Conservation (phyloP, 345 rosid genomes). For the Carallia pectinifolia region DNA sequence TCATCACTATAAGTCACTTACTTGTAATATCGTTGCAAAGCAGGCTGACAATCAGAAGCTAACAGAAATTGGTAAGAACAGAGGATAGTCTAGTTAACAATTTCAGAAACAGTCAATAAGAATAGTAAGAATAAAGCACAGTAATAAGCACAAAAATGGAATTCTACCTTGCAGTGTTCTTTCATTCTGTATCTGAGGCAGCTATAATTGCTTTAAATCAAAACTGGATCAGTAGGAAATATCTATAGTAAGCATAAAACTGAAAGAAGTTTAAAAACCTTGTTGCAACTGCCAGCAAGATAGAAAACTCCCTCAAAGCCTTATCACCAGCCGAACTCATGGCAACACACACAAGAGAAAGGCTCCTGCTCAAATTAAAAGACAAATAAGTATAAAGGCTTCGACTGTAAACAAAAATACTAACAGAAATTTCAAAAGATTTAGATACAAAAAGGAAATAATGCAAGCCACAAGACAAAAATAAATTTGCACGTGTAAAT, state of each 20-base stretch:
- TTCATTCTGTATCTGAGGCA: constrained; percentile 68
- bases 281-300: constrained; percentile 73
- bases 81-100: constrained; percentile 63
- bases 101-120: constrained; percentile 16
- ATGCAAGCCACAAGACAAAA: too few species aligned
- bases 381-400: neutral
- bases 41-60: constrained; percentile 63
- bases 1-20: too few species aligned
- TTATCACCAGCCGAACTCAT: constrained; percentile 81
- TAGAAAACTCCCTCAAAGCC: constrained; percentile 81
- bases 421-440: neutral
- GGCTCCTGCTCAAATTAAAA: neutral
- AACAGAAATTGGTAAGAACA: constrained; percentile 68
- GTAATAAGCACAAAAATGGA: constrained; percentile 10
- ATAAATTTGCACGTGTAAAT: too few species aligned
- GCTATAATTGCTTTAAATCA: constrained; percentile 74
- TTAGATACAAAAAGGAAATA: too few species aligned
- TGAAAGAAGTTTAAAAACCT: constrained; percentile 38
- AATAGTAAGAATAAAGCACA: neutral
- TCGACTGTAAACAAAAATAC: neutral
- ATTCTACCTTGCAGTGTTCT: constrained; percentile 62
- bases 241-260: neutral
- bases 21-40: constrained; percentile 50
- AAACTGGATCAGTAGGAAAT: constrained; percentile 16
- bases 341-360: constrained; percentile 9